Percentiles rank a stretch among this genome's conserved stretches.
Evolutionary conservation across 2,329 filamentous ascomycete genomes (phyloP).

Genomic region (Aspergillus niger): DNA sequence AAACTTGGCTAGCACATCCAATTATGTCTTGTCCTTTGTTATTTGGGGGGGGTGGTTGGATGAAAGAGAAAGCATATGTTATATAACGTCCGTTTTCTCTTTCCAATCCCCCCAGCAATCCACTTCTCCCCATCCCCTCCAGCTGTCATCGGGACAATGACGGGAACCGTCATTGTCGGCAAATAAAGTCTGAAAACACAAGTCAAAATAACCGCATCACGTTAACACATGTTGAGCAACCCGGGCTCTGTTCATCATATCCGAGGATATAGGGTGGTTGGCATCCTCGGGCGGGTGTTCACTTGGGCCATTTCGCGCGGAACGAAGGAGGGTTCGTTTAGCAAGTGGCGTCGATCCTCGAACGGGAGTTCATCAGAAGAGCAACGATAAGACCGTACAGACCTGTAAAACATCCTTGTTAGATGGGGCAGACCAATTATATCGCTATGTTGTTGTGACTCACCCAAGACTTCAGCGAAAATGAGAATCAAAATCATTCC

Average conservation of each 20-base stretch:
- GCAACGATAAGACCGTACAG: slow-evolving; percentile 98
- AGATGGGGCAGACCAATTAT: background rate
- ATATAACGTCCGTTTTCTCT: background rate
- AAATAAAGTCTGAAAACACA: slow-evolving; percentile 1
- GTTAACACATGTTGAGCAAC: slow-evolving; percentile 6
- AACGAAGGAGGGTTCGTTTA: slow-evolving; percentile 40
- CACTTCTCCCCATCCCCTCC: background rate
- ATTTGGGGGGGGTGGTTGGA: background rate
- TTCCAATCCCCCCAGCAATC: background rate
- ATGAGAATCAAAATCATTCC: slow-evolving; percentile 99
- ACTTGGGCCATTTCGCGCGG: slow-evolving; percentile 14
- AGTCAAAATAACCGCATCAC: slow-evolving; percentile 6
- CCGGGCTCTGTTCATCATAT: background rate
- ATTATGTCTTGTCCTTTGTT: background rate
- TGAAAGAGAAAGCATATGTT: background rate
- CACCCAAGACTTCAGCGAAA: slow-evolving; percentile 98
- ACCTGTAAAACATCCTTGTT: slow-evolving; percentile 57
- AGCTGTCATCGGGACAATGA: slow-evolving; percentile 1
- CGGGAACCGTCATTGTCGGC: background rate
- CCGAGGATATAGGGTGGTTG: background rate
- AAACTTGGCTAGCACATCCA: slow-evolving; percentile 10
- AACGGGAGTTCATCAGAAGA: slow-evolving; percentile 99
- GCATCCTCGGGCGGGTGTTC: slow-evolving; percentile 16
- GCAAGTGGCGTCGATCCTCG: slow-evolving; percentile 63
- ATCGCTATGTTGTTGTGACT: slow-evolving; percentile 37